Evolutionary conservation across 352 stramenopile genomes (phyloP).

Genomic region (Phytophthora parvispora): DNA sequence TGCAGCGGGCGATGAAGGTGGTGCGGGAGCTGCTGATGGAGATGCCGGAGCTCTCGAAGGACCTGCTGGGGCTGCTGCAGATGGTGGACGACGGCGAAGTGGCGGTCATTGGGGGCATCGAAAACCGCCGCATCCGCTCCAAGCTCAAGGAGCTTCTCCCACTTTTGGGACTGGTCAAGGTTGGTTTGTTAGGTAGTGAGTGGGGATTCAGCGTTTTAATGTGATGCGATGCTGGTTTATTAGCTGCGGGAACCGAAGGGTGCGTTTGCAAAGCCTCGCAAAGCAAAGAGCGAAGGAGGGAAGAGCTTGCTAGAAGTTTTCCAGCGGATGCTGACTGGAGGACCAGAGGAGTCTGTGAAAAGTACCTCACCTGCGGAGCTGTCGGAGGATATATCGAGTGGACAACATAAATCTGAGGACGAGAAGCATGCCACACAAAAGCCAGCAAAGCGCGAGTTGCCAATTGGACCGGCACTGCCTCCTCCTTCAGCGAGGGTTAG

Average conservation of each 20-base stretch:
- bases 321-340: slow-evolving; percentile 49
- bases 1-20: slow-evolving; percentile 50
- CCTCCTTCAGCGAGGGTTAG: slow-evolving; percentile 14
- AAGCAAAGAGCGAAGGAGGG: slow-evolving; percentile 7
- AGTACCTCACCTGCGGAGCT: neutral
- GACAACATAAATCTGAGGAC: slow-evolving; percentile 8
- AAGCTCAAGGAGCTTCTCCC: slow-evolving; percentile 80
- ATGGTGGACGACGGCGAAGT: slow-evolving; percentile 83
- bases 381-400: neutral
- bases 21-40: slow-evolving; percentile 69
- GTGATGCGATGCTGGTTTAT: neutral
- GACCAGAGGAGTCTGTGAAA: slow-evolving; percentile 2
- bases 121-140: slow-evolving; percentile 74
- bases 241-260: slow-evolving; percentile 65
- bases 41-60: slow-evolving; percentile 70
- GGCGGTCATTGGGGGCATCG: slow-evolving; percentile 80
- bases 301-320: slow-evolving; percentile 64
- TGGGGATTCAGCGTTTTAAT: neutral
- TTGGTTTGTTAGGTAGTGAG: slow-evolving; percentile 19
- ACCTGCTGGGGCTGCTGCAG: slow-evolving; percentile 77
- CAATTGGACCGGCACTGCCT: slow-evolving; percentile 71
- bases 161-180: slow-evolving; percentile 74
- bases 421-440: slow-evolving; percentile 14
- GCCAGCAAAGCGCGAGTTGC: slow-evolving; percentile 27
- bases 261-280: slow-evolving; percentile 57